Base-by-base conservation (phyloP, 768 basidiomycete genomes). In the Boletus rubropictus region DNA sequence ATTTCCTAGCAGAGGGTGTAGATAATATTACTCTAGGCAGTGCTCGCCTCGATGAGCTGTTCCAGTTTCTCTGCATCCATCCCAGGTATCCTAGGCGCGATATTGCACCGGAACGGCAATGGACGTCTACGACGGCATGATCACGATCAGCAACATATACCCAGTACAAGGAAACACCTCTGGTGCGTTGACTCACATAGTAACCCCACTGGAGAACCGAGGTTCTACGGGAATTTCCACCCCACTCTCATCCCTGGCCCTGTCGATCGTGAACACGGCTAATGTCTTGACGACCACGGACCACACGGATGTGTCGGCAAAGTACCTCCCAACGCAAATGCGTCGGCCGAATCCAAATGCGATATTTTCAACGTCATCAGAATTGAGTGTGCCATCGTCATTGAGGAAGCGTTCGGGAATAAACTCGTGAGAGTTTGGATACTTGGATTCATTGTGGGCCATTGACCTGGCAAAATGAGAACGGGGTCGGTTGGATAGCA, bases 401-500 rank as follows among this genome's bases (percentile, higher is more conserved):
- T 66, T 60, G 7, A 74, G 47, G 49, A 74, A 75, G 24, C 72
- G 63, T 39, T 74, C 74, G 0, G 73, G 73, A 22, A 48, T 53
- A 52, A 73, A 74, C 21, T 52, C 48, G 31, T 72, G 60, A 2
- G 73, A 58, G 2, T 66, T 63, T 4, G 68, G 65, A 46, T 70
- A 73, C 61, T 69, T 67, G 46, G 54, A 59, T 33, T 54, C 58
- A 8, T 63, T 28, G 28, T 32, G 60, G 7, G 46, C 14, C 59
- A 61, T 61, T 3, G 61, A 53, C 59, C 59, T 61, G n/a, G 44
- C 17, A 29, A 29, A 12, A 10, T 12, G 24, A 38, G 17, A 18
- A 14, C 1, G 17, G 31, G 3, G 3, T 44, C 5, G 7, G 14
- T 17, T n/a, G 5, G 3, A 45, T 48, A 11, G 10, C 20, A 44